Evolutionary conservation across 495 filamentous ascomycete genomes (phyloP), one percentile per base, ranked within the genome.

Genomic region (Letharia lupina): DNA sequence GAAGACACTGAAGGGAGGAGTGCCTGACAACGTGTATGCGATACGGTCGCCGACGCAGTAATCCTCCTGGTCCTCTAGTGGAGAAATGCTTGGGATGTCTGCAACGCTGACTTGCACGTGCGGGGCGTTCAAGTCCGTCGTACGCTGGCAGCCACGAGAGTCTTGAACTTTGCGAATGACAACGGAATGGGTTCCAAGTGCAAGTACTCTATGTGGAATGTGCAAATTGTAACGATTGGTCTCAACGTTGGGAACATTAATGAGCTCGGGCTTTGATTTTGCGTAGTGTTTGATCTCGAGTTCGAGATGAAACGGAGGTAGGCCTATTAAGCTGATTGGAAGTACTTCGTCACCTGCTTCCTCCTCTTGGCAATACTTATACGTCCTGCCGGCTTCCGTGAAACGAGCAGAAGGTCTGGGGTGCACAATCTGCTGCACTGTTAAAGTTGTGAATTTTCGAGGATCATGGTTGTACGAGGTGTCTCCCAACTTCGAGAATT

Each of bases 21-120:
- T 85, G 42, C 94, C 94, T 1, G 91, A 89, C 23, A 98, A 85
- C 0, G 89, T 88, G 77, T 94, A 98, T 4, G 90, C 87, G 66
- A 98, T 87, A 44, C 91, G 86, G 72, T 98, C 93, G 60, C 94
- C 94, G 41, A 98, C 93, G 77, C 94, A 98, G 79, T 95, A 96
- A 77, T 98, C 90, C 9, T 81, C 78, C 68, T 87, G 87, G n/a
- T 87, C 86, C 70, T 96, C 91, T n/a, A 96, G 81, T 12, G 88
- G 83, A 61, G 91, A 87, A 68, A 97, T 95, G 18, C 91, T 89
- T 16, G 94, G 94, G 6, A 94, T 90, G 69, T 98, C 91, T 63
- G 90, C 93, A 11, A 98, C 89, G 57, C 90, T 86, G 58, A 97
- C 87, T 68, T 91, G 87, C 39, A 98, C 91, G 28, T 88, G 86